phyloP scores from a whole-genome alignment of 345 rosid species.

The Trapa bicornis region DNA sequence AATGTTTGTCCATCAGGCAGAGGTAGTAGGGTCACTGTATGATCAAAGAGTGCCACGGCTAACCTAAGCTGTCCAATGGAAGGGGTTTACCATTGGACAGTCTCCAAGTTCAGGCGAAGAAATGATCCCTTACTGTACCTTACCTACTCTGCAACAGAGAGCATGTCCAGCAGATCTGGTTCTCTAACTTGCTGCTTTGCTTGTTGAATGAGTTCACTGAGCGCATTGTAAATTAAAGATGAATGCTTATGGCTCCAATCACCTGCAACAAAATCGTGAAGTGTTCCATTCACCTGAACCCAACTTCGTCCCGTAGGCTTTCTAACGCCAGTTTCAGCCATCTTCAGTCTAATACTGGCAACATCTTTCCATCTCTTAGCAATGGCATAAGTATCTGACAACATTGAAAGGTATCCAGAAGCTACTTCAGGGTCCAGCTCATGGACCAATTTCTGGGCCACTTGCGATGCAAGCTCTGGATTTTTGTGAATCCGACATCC shows the following conservation, averaged over 20 bases:
- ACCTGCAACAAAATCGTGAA: conserved; percentile 43
- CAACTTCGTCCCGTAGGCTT: conserved; percentile 53
- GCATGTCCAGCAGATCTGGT: conserved; percentile 9
- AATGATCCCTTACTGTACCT: background rate
- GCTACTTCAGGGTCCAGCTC: conserved; percentile 29
- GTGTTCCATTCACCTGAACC: conserved; percentile 38
- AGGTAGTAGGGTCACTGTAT: background rate
- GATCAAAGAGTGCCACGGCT: background rate
- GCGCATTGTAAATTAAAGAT: conserved; percentile 17
- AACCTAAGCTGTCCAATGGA: background rate
- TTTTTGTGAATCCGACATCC: conserved; percentile 48
- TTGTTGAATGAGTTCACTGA: conserved; percentile 15
- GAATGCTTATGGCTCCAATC: conserved; percentile 30
- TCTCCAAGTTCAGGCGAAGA: too few relatives aligned
- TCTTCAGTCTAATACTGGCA: conserved; percentile 21
- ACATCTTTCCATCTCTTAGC: conserved; percentile 35
- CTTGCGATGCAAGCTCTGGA: conserved; percentile 30
- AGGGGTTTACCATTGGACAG: background rate
- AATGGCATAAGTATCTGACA: conserved; percentile 29
- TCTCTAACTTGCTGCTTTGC: conserved; percentile 14
- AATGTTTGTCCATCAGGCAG: background rate
- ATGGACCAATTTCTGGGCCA: conserved; percentile 22
- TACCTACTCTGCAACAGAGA: background rate
- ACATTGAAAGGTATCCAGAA: conserved; percentile 26
- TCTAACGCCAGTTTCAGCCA: conserved; percentile 36